These are phyloP conservation scores for Neonothopanus nambi DNA, from an alignment of 1,284 basidiomycete genomes.

Conservation along the genomic window DNA sequence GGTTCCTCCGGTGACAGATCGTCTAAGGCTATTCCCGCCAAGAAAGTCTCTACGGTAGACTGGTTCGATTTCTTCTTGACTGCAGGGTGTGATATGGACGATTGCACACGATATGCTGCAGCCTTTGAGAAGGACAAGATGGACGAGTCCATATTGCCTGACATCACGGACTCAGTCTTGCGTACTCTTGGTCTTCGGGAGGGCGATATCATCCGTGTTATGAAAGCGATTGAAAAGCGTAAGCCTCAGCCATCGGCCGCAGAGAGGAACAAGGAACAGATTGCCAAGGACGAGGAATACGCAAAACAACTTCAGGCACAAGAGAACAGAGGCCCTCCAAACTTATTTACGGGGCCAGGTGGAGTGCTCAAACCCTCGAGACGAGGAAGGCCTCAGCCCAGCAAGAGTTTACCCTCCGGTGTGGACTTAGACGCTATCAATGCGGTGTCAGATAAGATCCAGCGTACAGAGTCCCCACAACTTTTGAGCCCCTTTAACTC, in stretches of 20 bases:
- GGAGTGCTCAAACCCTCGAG: constrained; percentile 84
- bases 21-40: constrained; percentile 34
- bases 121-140: constrained; percentile 97
- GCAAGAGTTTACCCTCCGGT: constrained; percentile 62
- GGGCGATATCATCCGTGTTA: constrained; percentile 96
- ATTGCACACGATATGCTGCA: constrained; percentile 92
- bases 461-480: constrained; percentile 66
- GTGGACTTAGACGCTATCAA: constrained; percentile 82
- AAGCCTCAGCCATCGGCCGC: constrained; percentile 50
- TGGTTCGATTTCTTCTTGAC: constrained; percentile 99
- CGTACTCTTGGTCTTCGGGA: constrained; percentile 92
- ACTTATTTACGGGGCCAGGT: constrained; percentile 85
- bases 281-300: constrained; percentile 79
- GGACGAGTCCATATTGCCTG: constrained; percentile 88
- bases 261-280: constrained; percentile 54
- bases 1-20: constrained; percentile 22
- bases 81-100: constrained; percentile 95
- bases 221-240: constrained; percentile 80
- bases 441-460: constrained; percentile 76
- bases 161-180: constrained; percentile 88
- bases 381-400: constrained; percentile 82
- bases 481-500: constrained; percentile 43
- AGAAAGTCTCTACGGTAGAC: constrained; percentile 73
- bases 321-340: constrained; percentile 68
- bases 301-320: constrained; percentile 83